Conservation (phyloP, 352 stramenopile species). For the Peronospora farinosa region DNA sequence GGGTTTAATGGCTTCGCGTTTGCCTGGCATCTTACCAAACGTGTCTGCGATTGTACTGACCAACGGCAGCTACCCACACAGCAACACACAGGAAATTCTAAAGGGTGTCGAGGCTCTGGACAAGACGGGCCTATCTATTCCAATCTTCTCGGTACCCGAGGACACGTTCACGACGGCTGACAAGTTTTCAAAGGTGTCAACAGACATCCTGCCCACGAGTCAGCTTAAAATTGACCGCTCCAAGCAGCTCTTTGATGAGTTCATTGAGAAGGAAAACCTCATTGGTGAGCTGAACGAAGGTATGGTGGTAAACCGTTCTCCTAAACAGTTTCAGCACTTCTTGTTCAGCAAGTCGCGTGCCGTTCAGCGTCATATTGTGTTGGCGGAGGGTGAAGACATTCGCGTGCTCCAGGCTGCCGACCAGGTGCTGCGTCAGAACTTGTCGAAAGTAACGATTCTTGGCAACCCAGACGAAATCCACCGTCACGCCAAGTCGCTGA, state of each 20-base stretch:
- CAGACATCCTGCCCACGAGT: conserved; percentile 64
- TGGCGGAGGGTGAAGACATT: conserved; percentile 79
- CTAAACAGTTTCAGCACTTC: conserved; percentile 84
- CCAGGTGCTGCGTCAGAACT: conserved; percentile 54
- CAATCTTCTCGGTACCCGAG: conserved; percentile 59
- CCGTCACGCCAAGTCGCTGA: conserved; percentile 57
- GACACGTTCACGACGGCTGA: conserved; percentile 63
- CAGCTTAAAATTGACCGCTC: conserved; percentile 64
- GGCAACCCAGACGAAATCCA: conserved; percentile 67
- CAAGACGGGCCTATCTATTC: conserved; percentile 60
- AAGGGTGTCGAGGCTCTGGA: conserved; percentile 60
- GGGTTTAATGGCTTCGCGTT: conserved; percentile 55
- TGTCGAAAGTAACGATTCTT: conserved; percentile 75
- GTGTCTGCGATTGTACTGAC: conserved; percentile 68
- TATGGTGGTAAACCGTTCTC: conserved; percentile 55
- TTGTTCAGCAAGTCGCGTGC: conserved; percentile 70
- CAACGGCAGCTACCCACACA: conserved; percentile 69
- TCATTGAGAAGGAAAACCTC: conserved; percentile 57
- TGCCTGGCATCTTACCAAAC: conserved; percentile 60
- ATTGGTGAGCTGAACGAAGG: conserved; percentile 61
- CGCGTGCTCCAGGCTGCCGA: conserved; percentile 74
- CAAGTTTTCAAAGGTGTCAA: conserved; percentile 51
- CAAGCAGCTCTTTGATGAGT: conserved; percentile 56
- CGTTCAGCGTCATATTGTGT: conserved; percentile 73
- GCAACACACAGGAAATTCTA: conserved; percentile 67